Base-by-base conservation (phyloP, 805 yeast species). In the Metschnikowia borealis region DNA sequence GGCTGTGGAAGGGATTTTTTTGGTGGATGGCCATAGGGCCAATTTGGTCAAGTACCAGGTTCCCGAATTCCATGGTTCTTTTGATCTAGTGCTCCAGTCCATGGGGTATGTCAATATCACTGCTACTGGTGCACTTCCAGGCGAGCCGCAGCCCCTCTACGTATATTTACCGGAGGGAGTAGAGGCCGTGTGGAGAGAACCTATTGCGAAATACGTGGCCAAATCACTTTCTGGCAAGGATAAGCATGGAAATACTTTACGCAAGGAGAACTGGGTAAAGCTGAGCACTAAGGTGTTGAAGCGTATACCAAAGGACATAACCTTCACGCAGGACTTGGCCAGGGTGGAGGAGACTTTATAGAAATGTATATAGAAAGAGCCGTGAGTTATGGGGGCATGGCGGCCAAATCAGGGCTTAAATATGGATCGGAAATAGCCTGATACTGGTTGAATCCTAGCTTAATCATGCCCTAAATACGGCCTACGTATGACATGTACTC, bases 1-100 rank as follows among this genome's bases (percentile, higher is more conserved):
- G 6, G 62, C 59, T 35, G 57, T 58, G 46, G 54, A 59, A 7
- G 55, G 58, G 47, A 49, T 50, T 21, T 58, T 49, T 67, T 49
- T 59, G 34, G 52, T 50, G 17, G 47, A 53, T n/a, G 43, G 51
- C 14, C 23, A 8, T 1, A 41, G 44, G 5, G 49, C 55, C 2
- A 31, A 44, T 5, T 50, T 53, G 36, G 55, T 51, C 31, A 48
- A 58, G 43, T 83, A 75, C 54, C 70, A 79, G 2, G 71, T 87
- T 3, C 92, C 94, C 0, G 87, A 89, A n/a, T 86, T 86, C 57
- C 70, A 66, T 51, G 92, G 92, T 0, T 62, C 78, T 4, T 67
- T 87, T 8, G 95, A 87, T 58, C 58, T 87, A 26, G 85, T 87
- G 2, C 56, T 87, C 8, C 80, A 79, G 47, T 82, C 82, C 52